These are phyloP conservation scores for Quercus dentata DNA, from an alignment of 306 rosid species.

Conservation along the genomic window DNA sequence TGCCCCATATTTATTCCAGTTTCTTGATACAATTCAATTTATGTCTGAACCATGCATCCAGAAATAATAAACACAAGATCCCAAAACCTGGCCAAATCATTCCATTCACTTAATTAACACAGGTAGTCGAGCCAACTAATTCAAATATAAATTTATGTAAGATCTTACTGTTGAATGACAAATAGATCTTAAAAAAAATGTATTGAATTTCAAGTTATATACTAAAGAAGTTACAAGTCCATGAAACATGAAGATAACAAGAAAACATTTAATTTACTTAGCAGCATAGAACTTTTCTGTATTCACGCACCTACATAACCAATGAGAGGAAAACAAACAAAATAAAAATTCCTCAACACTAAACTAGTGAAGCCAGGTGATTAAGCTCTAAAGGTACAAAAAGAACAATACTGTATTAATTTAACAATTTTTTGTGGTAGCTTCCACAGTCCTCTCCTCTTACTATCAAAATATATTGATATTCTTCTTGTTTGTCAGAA, in stretches of 20 bases:
- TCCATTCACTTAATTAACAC: background rate
- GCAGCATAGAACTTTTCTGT: background rate
- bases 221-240: background rate
- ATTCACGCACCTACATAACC: background rate
- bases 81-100: background rate
- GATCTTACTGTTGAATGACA: background rate
- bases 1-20: conserved; percentile 55
- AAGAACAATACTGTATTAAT: background rate
- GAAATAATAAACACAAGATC: background rate
- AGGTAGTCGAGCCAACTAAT: background rate
- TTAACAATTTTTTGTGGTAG: background rate
- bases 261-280: background rate
- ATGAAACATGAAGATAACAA: background rate
- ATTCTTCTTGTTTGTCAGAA: background rate
- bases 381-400: too few species aligned
- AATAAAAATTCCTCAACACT: background rate
- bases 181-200: background rate
- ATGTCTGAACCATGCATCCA: background rate
- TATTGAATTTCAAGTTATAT: background rate
- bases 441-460: background rate
- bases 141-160: background rate
- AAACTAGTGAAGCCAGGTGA: background rate
- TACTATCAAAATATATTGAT: too few species aligned
- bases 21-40: background rate
- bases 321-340: background rate